Evolutionary conservation across 805 yeast genomes (phyloP), one percentile per base, ranked within the genome.

Genomic region (Ogataea glucozyma): DNA sequence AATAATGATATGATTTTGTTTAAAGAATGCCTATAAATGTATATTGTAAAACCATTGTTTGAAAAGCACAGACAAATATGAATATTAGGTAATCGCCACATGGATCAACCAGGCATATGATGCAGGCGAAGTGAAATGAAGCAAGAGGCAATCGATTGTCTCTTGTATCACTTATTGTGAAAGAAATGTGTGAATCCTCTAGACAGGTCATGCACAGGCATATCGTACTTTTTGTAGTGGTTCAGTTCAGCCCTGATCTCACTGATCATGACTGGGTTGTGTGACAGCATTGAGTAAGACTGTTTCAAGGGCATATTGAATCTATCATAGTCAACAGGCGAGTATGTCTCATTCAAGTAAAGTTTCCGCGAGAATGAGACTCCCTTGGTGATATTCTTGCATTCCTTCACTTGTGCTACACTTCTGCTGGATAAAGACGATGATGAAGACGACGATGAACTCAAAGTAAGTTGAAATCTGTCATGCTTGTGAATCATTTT

Each of bases 171-270:
- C 32, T 40, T 56, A 40, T 66, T 72, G 48, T 70, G 73, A 57
- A 82, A 83, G 59, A 75, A 81, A 55, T 85, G 91, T 6, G 91
- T 85, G 58, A 79, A 75, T 22, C 65, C 61, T 42, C 70, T 73
- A 27, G 87, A 79, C 26, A 69, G 65, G 43, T 76, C 81, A 59
- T 85, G 88, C 26, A 85, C 85, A 27, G 68, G 61, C 95, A 85
- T 85, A 43, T 78, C 83, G 22, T 44, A 48, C 48, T 76, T 72
- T 58, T 85, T 85, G 64, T 66, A 84, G 19, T 70, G 66, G 55
- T 85, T 85, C 53, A 85, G 61, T 57, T 85, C 91, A 29, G 67
- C 64, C 59, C 86, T 79, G 51, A 85, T 79, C 39, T 70, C 71
- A 48, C 71, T 72, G 43, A 82, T 72, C 49, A 73, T 66, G 19